Percentiles rank a stretch among this genome's conserved stretches.
Evolutionary conservation across 2,329 filamentous ascomycete species (phyloP).

Genomic region (Calonectria fujianensis): DNA sequence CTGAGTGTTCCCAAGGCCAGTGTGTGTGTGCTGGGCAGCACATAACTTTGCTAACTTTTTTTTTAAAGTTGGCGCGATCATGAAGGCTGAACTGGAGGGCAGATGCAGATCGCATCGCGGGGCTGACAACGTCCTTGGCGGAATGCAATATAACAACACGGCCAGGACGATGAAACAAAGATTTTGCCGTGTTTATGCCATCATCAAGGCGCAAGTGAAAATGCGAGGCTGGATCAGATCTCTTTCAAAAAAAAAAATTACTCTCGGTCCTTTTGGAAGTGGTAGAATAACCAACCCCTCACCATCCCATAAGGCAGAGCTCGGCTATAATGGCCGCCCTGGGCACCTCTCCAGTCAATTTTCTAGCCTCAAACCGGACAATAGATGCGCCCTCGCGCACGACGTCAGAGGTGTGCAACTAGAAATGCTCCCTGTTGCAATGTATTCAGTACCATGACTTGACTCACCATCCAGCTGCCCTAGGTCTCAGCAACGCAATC

Average conservation of each 20-base stretch:
- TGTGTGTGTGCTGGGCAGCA: not conserved
- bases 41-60: not conserved
- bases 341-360: conserved; percentile 31
- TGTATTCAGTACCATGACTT: conserved; percentile 13
- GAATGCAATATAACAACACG: conserved; percentile 9
- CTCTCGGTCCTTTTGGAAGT: not conserved
- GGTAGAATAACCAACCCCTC: conserved; percentile 31
- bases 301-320: conserved; percentile 11
- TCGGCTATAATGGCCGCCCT: conserved; percentile 13
- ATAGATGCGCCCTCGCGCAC: conserved; percentile 29
- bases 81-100: conserved; percentile 15
- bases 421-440: conserved; percentile 6
- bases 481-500: conserved; percentile 38
- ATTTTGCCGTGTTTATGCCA: conserved; percentile 22
- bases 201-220: not conserved
- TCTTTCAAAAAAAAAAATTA: too few species aligned
- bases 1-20: not conserved
- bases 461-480: conserved; percentile 1
- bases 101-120: conserved; percentile 30
- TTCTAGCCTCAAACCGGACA: conserved; percentile 44
- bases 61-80: conserved; percentile 19
- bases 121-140: conserved; percentile 25
- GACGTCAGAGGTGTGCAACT: conserved; percentile 50
- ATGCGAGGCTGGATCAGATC: conserved; percentile 1
- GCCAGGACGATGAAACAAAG: conserved; percentile 1